Conservation (phyloP, 2,329 filamentous ascomycete species). For the Colletotrichum liriopes region DNA sequence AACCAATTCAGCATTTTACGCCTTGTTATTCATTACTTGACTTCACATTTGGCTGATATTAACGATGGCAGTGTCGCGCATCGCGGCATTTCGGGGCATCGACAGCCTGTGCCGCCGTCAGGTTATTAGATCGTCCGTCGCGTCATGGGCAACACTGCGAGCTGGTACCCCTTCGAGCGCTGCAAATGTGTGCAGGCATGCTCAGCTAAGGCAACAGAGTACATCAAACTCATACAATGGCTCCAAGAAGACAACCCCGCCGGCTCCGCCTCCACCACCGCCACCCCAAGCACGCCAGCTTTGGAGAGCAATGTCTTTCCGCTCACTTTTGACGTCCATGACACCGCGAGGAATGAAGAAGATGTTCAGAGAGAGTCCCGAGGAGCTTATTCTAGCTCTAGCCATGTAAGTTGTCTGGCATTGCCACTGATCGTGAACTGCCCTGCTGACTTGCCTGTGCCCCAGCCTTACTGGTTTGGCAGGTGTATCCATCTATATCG, state of each 20-base stretch:
- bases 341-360: slow-evolving; percentile 55
- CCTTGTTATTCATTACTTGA: too few species aligned
- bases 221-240: slow-evolving; percentile 13
- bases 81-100: slow-evolving; percentile 32
- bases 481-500: slow-evolving; percentile 55
- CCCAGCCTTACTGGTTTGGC: slow-evolving; percentile 54
- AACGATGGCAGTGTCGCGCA: slow-evolving; percentile 39
- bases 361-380: slow-evolving; percentile 60
- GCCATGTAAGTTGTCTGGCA: slow-evolving; percentile 53
- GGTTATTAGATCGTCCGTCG: slow-evolving; percentile 6
- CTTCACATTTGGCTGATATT: neutral
- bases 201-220: slow-evolving; percentile 29
- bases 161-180: slow-evolving; percentile 1
- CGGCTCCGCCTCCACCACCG: slow-evolving; percentile 48
- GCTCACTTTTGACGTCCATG: slow-evolving; percentile 55
- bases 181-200: neutral
- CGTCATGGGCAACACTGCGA: slow-evolving; percentile 11
- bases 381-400: slow-evolving; percentile 61
- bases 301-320: slow-evolving; percentile 53
- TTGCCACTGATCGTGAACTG: neutral
- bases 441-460: slow-evolving; percentile 44
- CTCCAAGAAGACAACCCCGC: slow-evolving; percentile 44
- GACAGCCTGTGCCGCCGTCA: slow-evolving; percentile 23
- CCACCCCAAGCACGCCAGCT: slow-evolving; percentile 49
- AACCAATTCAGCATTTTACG: too few species aligned